These are phyloP conservation scores for Larix sibirica DNA, from an alignment of 83 land plant species.

Conservation along the genomic window DNA sequence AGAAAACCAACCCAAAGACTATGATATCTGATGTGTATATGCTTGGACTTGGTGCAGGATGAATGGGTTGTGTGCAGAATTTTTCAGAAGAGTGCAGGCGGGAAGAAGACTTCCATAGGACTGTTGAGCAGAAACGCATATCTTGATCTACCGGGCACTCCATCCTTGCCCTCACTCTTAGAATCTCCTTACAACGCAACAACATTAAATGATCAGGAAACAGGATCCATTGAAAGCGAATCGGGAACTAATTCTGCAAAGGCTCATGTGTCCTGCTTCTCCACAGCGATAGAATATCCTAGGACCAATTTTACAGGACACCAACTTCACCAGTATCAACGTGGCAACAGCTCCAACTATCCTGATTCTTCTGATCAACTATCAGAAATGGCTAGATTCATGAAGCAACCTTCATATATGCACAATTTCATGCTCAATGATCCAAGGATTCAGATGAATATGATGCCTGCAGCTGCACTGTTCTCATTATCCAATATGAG, in stretches of 20 bases:
- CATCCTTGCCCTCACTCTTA: conserved; percentile 10
- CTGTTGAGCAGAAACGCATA: background rate
- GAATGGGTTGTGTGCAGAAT: conserved; percentile 85
- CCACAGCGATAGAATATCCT: background rate
- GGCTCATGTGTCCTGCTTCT: conserved; percentile 11
- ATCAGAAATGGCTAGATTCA: conserved; percentile 7
- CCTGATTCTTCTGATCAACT: background rate
- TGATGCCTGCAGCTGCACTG: background rate
- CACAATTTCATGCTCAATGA: background rate
- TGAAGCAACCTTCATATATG: conserved; percentile 10
- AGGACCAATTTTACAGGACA: no score
- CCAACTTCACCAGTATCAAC: background rate
- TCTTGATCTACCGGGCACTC: conserved; percentile 11
- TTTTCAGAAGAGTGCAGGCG: conserved; percentile 59
- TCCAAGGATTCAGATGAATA: background rate
- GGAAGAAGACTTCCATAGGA: conserved; percentile 35
- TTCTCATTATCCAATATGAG: background rate
- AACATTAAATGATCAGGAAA: conserved; percentile 5
- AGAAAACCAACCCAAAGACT: no score
- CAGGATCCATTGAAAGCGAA: conserved; percentile 6
- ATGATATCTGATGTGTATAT: no score
- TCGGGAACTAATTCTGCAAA: no score
- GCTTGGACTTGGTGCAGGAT: conserved; percentile 33
- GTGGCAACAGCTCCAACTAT: background rate
- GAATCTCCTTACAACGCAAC: conserved; percentile 12